Base-by-base conservation (phyloP, 495 filamentous ascomycete genomes). In the Cercophora sp. region DNA sequence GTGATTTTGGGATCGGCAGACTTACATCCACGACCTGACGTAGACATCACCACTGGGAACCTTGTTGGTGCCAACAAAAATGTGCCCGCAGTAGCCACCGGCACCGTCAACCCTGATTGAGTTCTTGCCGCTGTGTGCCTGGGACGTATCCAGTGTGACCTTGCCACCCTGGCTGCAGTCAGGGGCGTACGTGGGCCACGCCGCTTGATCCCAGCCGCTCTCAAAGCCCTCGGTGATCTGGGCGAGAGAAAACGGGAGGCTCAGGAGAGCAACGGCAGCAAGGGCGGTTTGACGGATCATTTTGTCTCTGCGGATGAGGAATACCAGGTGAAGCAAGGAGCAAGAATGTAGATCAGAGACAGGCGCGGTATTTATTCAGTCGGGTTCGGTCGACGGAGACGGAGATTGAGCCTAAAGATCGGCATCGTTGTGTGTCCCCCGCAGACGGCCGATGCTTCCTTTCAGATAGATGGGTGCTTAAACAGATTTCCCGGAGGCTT, bases 141-240 rank as follows among this genome's bases (percentile, higher is more conserved):
- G 69, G 39, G 73, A 56, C 58, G 55, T 76, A 59, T 82, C 79
- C 8, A 82, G 76, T 3, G 60, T 66, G 52, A 82, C 72, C 48
- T 66, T 72, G 34, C 79, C 79, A 32, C 79, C 79, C 60, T 80
- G 78, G 67, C 64, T 79, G 64, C 79, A 82, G 66, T 80, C 76
- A 9, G 69, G 55, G 5, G 79, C 79, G 57, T 79, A 82, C 11
- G 63, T 76, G 4, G 78, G 76, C 79, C 79, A 82, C 55, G 71
- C 69, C 3, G 73, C 56, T 44, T 74, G 46, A 57, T 80, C 72
- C 75, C 70, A 80, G 27, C 79, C 79, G 45, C 52, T 68, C 60
- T 82, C 79, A 47, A 82, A 82, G 56, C 67, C 67, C 24, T 76
- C 73, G n/a, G 72, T 67, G 56, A 81, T 61, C 51, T 81, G 79